A percentile compares a stretch with the other conserved stretches of the same genome.
Conservation (phyloP, 164 flowering plant genomes). For the Chloranthus sessilifolius region DNA sequence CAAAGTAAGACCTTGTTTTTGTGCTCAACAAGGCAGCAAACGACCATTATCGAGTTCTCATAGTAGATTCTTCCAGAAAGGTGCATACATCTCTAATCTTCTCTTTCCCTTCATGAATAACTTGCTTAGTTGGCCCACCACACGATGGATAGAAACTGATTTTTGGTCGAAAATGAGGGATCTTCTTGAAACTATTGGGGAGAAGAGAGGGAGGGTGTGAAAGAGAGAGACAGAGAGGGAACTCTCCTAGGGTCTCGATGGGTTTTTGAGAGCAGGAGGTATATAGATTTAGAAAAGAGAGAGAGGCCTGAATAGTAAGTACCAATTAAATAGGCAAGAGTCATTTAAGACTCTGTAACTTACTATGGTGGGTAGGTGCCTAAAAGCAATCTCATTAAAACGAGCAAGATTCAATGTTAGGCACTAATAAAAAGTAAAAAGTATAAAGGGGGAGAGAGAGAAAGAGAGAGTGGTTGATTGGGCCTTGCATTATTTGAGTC, state of each 20-base stretch:
- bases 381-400: neutral
- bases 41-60: neutral
- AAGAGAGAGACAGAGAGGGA: neutral
- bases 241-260: neutral
- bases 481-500: too few species aligned
- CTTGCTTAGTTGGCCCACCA: too few species aligned
- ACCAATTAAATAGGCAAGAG: too few species aligned
- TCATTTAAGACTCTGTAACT: neutral
- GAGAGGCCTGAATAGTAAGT: too few species aligned
- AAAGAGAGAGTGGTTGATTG: too few species aligned
- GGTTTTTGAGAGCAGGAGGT: neutral
- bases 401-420: neutral
- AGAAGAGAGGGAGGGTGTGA: neutral
- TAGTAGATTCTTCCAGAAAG: too few species aligned
- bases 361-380: neutral
- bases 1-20: neutral
- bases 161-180: neutral
- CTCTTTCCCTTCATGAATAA: too few species aligned
- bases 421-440: neutral
- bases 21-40: neutral
- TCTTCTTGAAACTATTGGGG: too few species aligned
- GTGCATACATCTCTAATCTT: too few species aligned
- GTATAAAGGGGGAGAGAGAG: too few species aligned
- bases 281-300: too few species aligned
- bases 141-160: neutral